These are phyloP conservation scores for Mycena alexandri DNA, from an alignment of 768 basidiomycete species.

Conservation along the genomic window DNA sequence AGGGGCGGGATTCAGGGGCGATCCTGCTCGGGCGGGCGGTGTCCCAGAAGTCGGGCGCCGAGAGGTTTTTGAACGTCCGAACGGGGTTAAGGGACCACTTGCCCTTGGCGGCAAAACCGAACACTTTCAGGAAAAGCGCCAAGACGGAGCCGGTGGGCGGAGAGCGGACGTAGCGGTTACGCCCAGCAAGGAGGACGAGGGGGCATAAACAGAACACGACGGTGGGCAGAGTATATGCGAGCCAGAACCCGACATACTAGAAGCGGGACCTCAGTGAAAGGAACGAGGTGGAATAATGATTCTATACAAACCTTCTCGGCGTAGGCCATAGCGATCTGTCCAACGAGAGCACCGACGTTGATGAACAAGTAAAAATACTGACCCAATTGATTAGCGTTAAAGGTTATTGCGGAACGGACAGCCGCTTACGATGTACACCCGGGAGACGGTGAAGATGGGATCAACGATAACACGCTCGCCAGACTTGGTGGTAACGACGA, in stretches of 20 bases:
- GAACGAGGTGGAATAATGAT: background rate
- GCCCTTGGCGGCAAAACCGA: conserved; percentile 59
- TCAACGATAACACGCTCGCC: conserved; percentile 86
- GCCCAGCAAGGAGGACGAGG: conserved; percentile 66
- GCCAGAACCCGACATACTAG: conserved; percentile 76
- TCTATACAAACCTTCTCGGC: conserved; percentile 67
- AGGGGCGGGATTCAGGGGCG: conserved; percentile 54
- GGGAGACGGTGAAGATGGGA: conserved; percentile 72
- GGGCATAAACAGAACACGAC: conserved; percentile 72
- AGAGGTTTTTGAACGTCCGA: conserved; percentile 60
- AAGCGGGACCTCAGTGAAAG: background rate
- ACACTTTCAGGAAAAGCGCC: conserved; percentile 60
- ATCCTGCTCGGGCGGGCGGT: conserved; percentile 69
- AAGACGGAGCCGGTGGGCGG: conserved; percentile 78
- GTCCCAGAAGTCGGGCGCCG: conserved; percentile 79
- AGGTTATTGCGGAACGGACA: no score
- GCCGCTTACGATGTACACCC: conserved; percentile 70
- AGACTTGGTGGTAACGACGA: conserved; percentile 59
- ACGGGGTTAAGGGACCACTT: conserved; percentile 71
- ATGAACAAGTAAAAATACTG: conserved; percentile 62
- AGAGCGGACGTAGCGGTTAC: conserved; percentile 65
- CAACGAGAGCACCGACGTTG: conserved; percentile 69
- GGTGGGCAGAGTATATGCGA: conserved; percentile 76
- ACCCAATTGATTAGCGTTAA: background rate
- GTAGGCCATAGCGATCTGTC: conserved; percentile 54